Evolutionary conservation across 1,139 yeast species (phyloP), one percentile per base, ranked within the genome.

Genomic region (Kurtzmaniella quercitrusa): DNA sequence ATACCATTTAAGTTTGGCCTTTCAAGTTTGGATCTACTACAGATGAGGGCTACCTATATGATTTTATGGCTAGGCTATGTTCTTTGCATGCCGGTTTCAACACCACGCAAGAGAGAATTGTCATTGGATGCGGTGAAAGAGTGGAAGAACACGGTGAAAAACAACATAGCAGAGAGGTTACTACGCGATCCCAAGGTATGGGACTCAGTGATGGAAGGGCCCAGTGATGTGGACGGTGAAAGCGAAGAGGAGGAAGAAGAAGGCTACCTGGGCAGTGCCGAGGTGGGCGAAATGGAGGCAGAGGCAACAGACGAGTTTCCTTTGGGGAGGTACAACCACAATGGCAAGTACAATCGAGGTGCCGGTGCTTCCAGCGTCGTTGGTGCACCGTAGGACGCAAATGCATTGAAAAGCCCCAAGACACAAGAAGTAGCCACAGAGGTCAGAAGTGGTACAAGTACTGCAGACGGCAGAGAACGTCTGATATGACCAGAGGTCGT

Each of bases 141-240:
- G 19, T 11, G 19, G 14, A 36, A 36, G 24, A 36, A 36, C 14
- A 19, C 27, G 9, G 24, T 36, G 27, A 36, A 36, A 36, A 11
- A 19, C 16, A 19, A 19, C 21, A 19, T 36, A 11, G 38, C 21
- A 6, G 38, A 36, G n/a, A 36, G 38, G 19, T 12, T 36, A 6
- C 11, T 21, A 17, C 38, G 38, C 10, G 25, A 19, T 18, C 25
- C 19, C 3, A 36, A 33, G 19, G 14, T 27, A 23, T 34, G 38
- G 16, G 44, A 38, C 4, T 25, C 19, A 10, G 41, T 37, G 12
- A 41, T 12, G 3, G 44, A 41, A n/a, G 42, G 29, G 17, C 45
- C 24, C 2, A 39, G 31, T 1, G 44, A 38, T 25, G 19, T 7
- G 2, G 46, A 39, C 16, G 44, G 31, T n/a, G 45, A 34, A 10